These are phyloP conservation scores for Pinus albicaulis DNA, from an alignment of 75 land plant species.

Conservation along the genomic window DNA sequence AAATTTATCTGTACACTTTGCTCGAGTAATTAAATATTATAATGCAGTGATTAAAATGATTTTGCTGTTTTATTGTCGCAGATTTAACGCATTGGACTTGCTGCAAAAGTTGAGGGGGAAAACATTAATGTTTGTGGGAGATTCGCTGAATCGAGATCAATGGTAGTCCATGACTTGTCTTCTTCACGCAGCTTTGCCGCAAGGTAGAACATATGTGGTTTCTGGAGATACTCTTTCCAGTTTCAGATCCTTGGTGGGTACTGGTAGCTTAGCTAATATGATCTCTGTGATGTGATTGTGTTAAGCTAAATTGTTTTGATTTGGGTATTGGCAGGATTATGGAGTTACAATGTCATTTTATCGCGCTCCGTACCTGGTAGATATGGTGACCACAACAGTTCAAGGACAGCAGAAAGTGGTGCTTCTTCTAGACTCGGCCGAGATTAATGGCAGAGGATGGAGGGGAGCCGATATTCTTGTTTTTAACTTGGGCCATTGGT, in stretches of 20 bases:
- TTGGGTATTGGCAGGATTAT: slow-evolving; percentile 40
- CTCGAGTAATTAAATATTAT: too few relatives aligned
- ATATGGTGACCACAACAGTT: slow-evolving; percentile 17
- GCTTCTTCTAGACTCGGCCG: slow-evolving; percentile 45
- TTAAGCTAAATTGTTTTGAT: background rate
- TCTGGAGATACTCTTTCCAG: slow-evolving; percentile 17
- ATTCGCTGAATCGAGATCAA: too few relatives aligned
- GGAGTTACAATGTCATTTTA: slow-evolving; percentile 38
- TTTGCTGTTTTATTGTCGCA: too few relatives aligned
- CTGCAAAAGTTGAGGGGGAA: too few relatives aligned
- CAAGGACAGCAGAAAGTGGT: slow-evolving; percentile 20
- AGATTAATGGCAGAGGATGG: too few relatives aligned
- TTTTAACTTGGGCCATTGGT: slow-evolving; percentile 94
- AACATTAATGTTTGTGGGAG: too few relatives aligned
- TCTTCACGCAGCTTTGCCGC: slow-evolving; percentile 20
- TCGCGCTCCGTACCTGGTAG: slow-evolving; percentile 54
- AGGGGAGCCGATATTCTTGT: slow-evolving; percentile 53
- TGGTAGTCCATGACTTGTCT: too few relatives aligned
- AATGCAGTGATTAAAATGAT: too few relatives aligned
- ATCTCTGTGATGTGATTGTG: background rate
- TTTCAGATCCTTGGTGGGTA: slow-evolving; percentile 30
- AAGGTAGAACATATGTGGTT: background rate
- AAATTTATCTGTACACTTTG: too few relatives aligned
- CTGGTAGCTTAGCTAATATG: background rate
- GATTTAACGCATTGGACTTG: too few relatives aligned